A percentile compares a stretch with the other conserved stretches of the same genome.
phyloP scores from a whole-genome alignment of 345 rosid genomes.

The Brassica incana region DNA sequence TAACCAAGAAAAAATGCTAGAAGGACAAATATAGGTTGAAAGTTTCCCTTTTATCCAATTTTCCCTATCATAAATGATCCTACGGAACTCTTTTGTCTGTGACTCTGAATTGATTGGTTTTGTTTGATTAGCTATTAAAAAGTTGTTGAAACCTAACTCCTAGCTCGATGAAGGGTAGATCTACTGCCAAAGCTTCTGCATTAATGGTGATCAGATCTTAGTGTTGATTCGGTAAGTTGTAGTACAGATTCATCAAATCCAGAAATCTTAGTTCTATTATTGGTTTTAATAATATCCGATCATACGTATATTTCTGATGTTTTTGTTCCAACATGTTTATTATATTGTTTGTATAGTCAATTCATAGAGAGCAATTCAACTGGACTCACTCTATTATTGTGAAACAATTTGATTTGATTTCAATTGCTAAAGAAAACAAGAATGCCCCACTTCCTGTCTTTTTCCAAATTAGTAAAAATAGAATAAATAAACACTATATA shows the following conservation, averaged over 20 bases:
- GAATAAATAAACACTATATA: background rate
- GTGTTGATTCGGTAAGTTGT: background rate
- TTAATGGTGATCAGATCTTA: background rate
- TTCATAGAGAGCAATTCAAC: conserved; percentile 33
- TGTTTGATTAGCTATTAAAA: background rate
- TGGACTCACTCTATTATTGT: conserved; percentile 61
- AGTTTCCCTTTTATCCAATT: too few species aligned
- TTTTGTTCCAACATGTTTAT: conserved; percentile 7
- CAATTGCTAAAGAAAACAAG: conserved; percentile 44
- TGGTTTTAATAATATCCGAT: background rate
- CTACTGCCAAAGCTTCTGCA: background rate
- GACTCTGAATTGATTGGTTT: background rate
- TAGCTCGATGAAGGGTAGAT: background rate
- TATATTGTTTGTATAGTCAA: conserved; percentile 34
- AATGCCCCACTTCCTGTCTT: conserved; percentile 63
- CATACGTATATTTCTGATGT: background rate
- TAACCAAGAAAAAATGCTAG: too few species aligned
- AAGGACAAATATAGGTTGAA: too few species aligned
- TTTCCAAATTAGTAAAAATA: conserved; percentile 26
- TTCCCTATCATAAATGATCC: background rate
- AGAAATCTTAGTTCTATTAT: background rate
- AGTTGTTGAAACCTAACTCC: background rate
- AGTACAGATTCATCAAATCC: background rate
- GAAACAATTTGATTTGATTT: conserved; percentile 42
- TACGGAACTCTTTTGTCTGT: background rate